Evolutionary conservation across 179 eudicot genomes (phyloP), one percentile per base, ranked within the genome.

Genomic region (Spinacia oleracea): DNA sequence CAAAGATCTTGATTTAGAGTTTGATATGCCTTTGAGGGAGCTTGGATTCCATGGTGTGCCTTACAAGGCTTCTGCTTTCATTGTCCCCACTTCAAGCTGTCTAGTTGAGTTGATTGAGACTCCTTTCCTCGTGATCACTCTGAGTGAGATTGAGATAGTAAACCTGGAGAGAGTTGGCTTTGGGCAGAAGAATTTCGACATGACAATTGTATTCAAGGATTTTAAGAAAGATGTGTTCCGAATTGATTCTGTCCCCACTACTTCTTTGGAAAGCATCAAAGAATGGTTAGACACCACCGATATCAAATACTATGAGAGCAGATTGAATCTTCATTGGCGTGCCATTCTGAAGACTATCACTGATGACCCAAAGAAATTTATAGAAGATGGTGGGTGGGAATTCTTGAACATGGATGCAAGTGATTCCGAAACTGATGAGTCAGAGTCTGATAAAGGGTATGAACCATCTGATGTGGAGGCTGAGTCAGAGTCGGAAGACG

Each of bases 21-120:
- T 93, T 68, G 98, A 93, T 75, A 91, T 89, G 88, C 98, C 98
- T 75, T 69, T 93, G n/a, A 90, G 98, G 84, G 97, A 93, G 81
- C 93, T 93, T 42, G 98, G 98, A 43, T 93, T 93, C 86, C 91
- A 92, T 75, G 98, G 98, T 68, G 98, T 93, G 0, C 98, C 98
- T 2, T 77, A 89, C 70, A 93, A 93, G 80, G 82, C 98, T 12
- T 92, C 98, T 0, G 95, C 92, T 34, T 93, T 90, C 70, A 89
- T 93, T 56, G 98, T 93, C 70, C 98, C 98, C 23, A 92, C 97
- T 34, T 90, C 98, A 21, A 87, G 89, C 84, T 93, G 98, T 78
- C 83, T 93, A 60, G 97, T 93, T 43, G 98, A 93, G 88, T 81
- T 93, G 82, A 84, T 92, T 42, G 98, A 93, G 79, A 87, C 87